Evolutionary conservation across 345 rosid species (phyloP).

Genomic region (Hibiscus trionum): DNA sequence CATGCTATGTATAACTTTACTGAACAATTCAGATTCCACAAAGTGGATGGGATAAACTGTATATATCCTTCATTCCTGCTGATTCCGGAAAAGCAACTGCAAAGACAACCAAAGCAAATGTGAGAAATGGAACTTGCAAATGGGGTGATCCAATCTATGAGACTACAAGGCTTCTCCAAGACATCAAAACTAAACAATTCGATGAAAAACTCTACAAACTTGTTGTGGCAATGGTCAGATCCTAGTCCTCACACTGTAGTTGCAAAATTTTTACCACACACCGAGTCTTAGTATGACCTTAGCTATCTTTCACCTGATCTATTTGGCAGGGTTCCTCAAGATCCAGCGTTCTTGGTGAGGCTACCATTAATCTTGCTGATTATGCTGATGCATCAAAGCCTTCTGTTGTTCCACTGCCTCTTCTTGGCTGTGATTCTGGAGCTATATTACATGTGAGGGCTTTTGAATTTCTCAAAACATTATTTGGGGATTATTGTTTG

Average conservation of each 20-base stretch:
- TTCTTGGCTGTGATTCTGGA: constrained; percentile 84
- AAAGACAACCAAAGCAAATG: constrained; percentile 92
- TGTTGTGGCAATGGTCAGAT: constrained; percentile 72
- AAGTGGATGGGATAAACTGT: constrained; percentile 95
- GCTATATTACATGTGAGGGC: constrained; percentile 80
- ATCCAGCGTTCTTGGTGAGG: constrained; percentile 90
- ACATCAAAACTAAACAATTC: constrained; percentile 60
- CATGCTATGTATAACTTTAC: constrained; percentile 1
- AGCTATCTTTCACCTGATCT: constrained; percentile 16
- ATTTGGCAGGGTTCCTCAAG: constrained; percentile 76
- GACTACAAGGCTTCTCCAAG: constrained; percentile 90
- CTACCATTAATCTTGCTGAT: constrained; percentile 81
- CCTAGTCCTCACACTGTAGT: constrained; percentile 4
- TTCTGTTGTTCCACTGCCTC: constrained; percentile 51
- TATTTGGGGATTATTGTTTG: constrained; percentile 8
- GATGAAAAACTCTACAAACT: constrained; percentile 83
- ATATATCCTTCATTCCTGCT: constrained; percentile 80
- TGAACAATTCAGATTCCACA: constrained; percentile 55
- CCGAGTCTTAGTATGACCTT: neutral
- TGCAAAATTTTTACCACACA: neutral
- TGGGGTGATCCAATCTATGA: constrained; percentile 99
- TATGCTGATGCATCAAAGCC: constrained; percentile 89
- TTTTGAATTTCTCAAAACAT: constrained; percentile 12
- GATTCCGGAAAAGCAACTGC: constrained; percentile 90
- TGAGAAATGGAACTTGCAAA: constrained; percentile 92